A percentile compares a stretch with the other conserved stretches of the same genome.
Conservation (phyloP, 306 rosid species). For the Mimosa bimucronata region DNA sequence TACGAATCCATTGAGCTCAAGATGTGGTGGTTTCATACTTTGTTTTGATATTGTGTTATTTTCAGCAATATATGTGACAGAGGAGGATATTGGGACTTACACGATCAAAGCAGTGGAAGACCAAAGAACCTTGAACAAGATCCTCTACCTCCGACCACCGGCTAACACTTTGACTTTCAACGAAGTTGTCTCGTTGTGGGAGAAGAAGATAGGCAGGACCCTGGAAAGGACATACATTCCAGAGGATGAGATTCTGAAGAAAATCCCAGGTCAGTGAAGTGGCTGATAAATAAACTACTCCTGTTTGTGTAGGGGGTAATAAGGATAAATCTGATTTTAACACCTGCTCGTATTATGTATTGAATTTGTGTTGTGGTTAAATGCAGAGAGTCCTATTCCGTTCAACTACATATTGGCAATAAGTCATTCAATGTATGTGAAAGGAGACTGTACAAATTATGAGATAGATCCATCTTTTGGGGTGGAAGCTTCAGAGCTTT, state of each 20-base stretch:
- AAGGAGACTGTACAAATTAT: slow-evolving; percentile 16
- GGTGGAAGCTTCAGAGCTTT: slow-evolving; percentile 37
- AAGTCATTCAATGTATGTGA: slow-evolving; percentile 13
- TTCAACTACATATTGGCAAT: slow-evolving; percentile 12
- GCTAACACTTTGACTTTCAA: slow-evolving; percentile 24
- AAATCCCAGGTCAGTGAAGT: slow-evolving; percentile 26
- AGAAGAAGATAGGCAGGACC: slow-evolving; percentile 31
- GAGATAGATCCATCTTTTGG: slow-evolving; percentile 23
- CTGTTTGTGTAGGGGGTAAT: no score
- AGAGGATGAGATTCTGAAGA: slow-evolving; percentile 36
- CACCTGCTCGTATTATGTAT: neutral
- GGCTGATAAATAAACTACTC: no score
- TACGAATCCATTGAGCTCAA: neutral
- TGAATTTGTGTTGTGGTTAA: neutral
- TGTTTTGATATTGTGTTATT: neutral
- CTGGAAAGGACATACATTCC: slow-evolving; percentile 3
- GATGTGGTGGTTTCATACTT: no score
- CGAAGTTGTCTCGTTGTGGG: slow-evolving; percentile 26
- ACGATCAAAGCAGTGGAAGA: slow-evolving; percentile 32
- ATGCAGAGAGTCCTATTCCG: slow-evolving; percentile 28
- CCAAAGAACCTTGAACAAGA: slow-evolving; percentile 32
- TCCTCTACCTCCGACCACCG: slow-evolving; percentile 20
- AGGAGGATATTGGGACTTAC: slow-evolving; percentile 27
- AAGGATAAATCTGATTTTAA: neutral
- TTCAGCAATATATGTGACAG: slow-evolving; percentile 14